Percentiles rank a stretch among this genome's conserved stretches.
Conservation (phyloP, 129 eudicot species). For the Scalesia atractyloides region DNA sequence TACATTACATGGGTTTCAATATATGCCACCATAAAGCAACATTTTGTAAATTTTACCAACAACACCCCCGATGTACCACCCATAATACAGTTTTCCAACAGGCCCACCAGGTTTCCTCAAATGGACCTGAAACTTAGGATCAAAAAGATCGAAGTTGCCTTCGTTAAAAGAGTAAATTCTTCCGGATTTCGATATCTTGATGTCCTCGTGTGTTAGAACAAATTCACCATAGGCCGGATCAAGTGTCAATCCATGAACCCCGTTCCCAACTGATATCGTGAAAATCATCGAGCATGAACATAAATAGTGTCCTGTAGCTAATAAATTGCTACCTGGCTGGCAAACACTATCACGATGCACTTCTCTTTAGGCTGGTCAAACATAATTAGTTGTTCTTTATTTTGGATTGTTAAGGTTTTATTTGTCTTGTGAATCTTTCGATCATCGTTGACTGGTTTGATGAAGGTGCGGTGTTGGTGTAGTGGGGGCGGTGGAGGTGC, state of each 20-base stretch:
- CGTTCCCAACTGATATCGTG: slow-evolving; percentile 74
- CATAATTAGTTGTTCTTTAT: slow-evolving; percentile 28
- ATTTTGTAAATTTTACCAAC: slow-evolving; percentile 91
- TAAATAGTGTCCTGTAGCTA: slow-evolving; percentile 91
- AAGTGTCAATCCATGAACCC: no score
- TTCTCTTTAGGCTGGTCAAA: slow-evolving; percentile 65
- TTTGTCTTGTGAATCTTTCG: slow-evolving; percentile 19
- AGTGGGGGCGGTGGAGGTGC: no score
- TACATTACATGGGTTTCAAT: slow-evolving; percentile 79
- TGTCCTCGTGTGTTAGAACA: no score
- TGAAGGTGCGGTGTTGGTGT: background rate
- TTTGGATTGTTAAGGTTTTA: slow-evolving; percentile 30
- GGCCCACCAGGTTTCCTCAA: slow-evolving; percentile 78
- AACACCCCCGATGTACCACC: slow-evolving; percentile 81
- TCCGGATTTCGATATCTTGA: no score
- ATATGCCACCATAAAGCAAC: slow-evolving; percentile 86
- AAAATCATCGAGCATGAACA: slow-evolving; percentile 85
- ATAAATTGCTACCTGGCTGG: slow-evolving; percentile 84
- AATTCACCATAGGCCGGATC: no score
- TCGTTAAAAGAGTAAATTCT: no score
- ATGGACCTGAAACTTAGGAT: slow-evolving; percentile 72
- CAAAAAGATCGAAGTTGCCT: no score
- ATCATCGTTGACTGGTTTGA: slow-evolving; percentile 34
- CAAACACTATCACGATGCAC: slow-evolving; percentile 85
- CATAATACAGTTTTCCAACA: slow-evolving; percentile 81